Evolutionary conservation across 169 alveolate genomes (phyloP), one percentile per base, ranked within the genome.

Genomic region (Cryptosporidium meleagridis): DNA sequence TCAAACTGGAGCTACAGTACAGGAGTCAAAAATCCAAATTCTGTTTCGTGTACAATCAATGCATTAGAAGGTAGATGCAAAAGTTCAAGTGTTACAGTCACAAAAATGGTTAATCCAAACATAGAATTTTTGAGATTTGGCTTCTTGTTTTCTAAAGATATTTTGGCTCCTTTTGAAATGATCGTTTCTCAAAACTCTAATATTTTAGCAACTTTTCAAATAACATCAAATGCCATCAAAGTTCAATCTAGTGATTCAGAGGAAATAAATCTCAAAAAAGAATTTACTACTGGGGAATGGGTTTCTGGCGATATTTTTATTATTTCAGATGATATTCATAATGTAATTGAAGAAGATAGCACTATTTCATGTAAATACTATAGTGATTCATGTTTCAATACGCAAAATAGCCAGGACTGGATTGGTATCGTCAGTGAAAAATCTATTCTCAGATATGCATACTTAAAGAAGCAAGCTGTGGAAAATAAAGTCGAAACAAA

Each of bases 211-310:
- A 73, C 29, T 23, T 16, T 73, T 0, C 45, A 14, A 55, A 23
- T 73, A 23, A 16, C 68, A 35, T 23, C 62, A 52, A 73, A 58
- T 53, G 6, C 5, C 26, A 73, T 73, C 0, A 51, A 33, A 23
- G 10, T 73, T 73, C 2, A 33, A 1, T 35, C 53, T 55, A 16
- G n/a, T 16, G 52, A 35, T 33, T 8, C 16, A 10, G 23, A 33
- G 2, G 68, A 55, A 53, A 35, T 73, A 7, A 37, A 1, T 33
- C 48, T 73, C 10, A 55, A 26, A 55, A 39, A 59, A 33, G 70
- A 73, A 73, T 7, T 73, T 3, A 26, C 26, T 14, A 62, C 52
- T 33, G 86, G 86, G n/a, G 71, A 73, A n/a, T 73, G 86, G 86
- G 18, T 73, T 41, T 55, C 86, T 55, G 86, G 86, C 0, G 86